Evolutionary conservation across 75 land plant species (phyloP).

Genomic region (Sequoiadendron giganteum): DNA sequence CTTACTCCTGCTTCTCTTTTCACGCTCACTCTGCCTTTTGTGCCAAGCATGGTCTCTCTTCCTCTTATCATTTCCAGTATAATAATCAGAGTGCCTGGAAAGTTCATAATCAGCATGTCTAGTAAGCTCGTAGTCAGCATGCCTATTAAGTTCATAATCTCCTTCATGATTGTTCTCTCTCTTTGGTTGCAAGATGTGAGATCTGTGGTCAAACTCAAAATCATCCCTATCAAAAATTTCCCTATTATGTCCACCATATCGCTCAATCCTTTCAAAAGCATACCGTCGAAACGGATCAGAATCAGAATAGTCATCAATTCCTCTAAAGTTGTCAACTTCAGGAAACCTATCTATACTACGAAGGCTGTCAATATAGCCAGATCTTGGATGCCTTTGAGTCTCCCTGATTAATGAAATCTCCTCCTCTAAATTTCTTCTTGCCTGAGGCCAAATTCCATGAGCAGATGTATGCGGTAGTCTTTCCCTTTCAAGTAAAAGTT

Average conservation of each 20-base stretch:
- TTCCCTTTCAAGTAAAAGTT: constrained; percentile 21
- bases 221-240: constrained; percentile 29
- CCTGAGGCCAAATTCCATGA: constrained; percentile 25
- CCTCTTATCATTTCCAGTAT: constrained; percentile 24
- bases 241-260: constrained; percentile 18
- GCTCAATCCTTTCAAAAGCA: constrained; percentile 18
- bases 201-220: constrained; percentile 13
- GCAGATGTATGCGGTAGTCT: constrained; percentile 17
- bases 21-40: constrained; percentile 21
- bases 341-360: not conserved
- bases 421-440: constrained; percentile 28
- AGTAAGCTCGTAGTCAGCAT: constrained; percentile 17
- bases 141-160: constrained; percentile 32
- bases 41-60: constrained; percentile 27
- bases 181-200: constrained; percentile 17
- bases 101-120: constrained; percentile 27
- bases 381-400: constrained; percentile 26
- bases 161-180: constrained; percentile 34
- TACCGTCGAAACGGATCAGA: constrained; percentile 18
- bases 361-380: constrained; percentile 14
- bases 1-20: constrained; percentile 26
- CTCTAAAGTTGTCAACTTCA: constrained; percentile 17
- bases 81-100: constrained; percentile 26
- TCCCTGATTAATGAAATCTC: constrained; percentile 30
- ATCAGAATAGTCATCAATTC: constrained; percentile 5